Evolutionary conservation across 2,329 filamentous ascomycete species (phyloP).

Genomic region (Sporothrix schenckii): DNA sequence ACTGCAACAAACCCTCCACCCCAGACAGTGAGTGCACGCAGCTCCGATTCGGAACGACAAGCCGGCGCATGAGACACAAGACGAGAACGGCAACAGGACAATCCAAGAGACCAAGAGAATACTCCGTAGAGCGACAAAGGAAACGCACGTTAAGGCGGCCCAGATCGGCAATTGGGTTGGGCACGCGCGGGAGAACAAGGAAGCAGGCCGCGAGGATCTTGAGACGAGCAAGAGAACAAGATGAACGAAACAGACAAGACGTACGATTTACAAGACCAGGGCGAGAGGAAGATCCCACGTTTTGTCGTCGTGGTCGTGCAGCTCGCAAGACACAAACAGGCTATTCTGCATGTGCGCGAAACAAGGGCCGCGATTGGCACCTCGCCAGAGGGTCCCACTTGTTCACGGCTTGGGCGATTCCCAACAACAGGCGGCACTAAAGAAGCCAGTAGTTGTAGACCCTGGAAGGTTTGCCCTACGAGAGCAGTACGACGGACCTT

Average conservation of each 20-base stretch:
- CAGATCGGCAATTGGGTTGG: conserved; percentile 19
- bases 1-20: too few species aligned
- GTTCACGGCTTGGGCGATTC: background rate
- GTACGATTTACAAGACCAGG: background rate
- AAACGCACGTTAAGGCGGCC: background rate
- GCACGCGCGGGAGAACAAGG: conserved; percentile 14
- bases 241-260: too few species aligned
- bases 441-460: background rate
- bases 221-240: background rate
- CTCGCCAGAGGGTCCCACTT: conserved; percentile 9
- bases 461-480: background rate
- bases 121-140: background rate
- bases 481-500: conserved; percentile 7
- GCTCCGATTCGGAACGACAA: too few species aligned
- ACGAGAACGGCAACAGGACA: background rate
- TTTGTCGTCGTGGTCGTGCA: conserved; percentile 11
- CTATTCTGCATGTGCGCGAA: conserved; percentile 29
- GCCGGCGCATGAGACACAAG: background rate
- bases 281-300: conserved; percentile 13
- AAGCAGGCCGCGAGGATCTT: background rate
- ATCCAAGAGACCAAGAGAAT: background rate
- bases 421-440: background rate
- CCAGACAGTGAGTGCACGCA: too few species aligned
- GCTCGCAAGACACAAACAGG: conserved; percentile 26
- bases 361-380: conserved; percentile 25